A percentile compares a stretch with the other conserved stretches of the same genome.
These are phyloP conservation scores for Apophysomyces trapeziformis DNA, from an alignment of 371 early-diverging fungal genomes.

Conservation along the genomic window DNA sequence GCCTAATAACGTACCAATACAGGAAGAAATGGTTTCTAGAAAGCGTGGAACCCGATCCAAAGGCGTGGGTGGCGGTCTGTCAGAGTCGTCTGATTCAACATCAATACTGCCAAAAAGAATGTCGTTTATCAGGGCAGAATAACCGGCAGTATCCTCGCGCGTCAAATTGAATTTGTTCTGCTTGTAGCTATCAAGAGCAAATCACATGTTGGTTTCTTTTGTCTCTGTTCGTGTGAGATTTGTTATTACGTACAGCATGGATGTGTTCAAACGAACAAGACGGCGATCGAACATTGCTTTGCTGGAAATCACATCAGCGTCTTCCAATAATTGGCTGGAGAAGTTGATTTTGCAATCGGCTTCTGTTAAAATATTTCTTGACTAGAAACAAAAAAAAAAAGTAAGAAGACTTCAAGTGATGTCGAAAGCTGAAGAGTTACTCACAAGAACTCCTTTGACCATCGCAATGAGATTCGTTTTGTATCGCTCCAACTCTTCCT, in stretches of 20 bases:
- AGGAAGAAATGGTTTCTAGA: constrained; percentile 50
- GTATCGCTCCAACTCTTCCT: constrained; percentile 13
- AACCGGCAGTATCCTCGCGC: constrained; percentile 90
- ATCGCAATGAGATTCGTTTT: constrained; percentile 33
- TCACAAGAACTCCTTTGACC: constrained; percentile 41
- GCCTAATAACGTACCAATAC: constrained; percentile 45
- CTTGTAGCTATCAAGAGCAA: constrained; percentile 61
- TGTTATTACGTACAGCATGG: constrained; percentile 53
- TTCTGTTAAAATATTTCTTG: constrained; percentile 20
- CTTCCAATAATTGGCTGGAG: constrained; percentile 51
- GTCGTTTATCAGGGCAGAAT: constrained; percentile 77
- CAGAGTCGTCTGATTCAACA: constrained; percentile 31
- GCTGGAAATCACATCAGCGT: constrained; percentile 55
- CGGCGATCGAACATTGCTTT: constrained; percentile 56
- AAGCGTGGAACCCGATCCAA: constrained; percentile 41
- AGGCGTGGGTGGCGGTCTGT: constrained; percentile 32
- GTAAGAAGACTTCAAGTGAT: neutral
- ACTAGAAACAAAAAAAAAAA: constrained; percentile 12
- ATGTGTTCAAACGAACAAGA: constrained; percentile 68
- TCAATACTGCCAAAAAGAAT: constrained; percentile 51
- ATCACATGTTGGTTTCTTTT: constrained; percentile 1
- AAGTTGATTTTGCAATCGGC: constrained; percentile 39
- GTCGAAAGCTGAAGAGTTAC: neutral
- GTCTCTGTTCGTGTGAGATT: neutral
- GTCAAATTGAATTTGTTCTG: constrained; percentile 91